Evolutionary conservation across 2,329 filamentous ascomycete genomes (phyloP).

Genomic region (Penicillium corylophilum): DNA sequence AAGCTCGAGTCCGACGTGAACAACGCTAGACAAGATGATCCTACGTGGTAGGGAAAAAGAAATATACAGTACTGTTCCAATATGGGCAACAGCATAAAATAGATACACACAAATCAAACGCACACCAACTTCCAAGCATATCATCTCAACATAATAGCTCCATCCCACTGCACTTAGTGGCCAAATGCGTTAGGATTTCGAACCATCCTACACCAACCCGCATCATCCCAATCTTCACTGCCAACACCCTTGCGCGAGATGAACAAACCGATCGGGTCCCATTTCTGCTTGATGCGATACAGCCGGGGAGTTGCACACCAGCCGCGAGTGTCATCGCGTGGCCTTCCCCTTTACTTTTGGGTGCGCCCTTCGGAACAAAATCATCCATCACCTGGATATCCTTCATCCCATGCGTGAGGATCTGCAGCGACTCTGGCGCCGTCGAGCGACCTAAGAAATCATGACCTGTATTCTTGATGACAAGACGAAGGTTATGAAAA

Average conservation of each 20-base stretch:
- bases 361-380: conserved; percentile 22
- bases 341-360: conserved; percentile 9
- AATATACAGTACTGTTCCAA: background rate
- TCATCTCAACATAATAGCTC: too few relatives aligned
- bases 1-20: background rate
- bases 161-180: background rate
- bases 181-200: background rate
- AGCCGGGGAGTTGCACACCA: conserved; percentile 21
- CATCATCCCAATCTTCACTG: conserved; percentile 29
- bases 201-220: conserved; percentile 16
- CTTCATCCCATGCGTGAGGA: conserved; percentile 37
- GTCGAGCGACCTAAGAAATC: conserved; percentile 36
- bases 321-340: conserved; percentile 15
- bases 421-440: conserved; percentile 35
- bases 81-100: background rate
- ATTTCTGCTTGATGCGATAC: conserved; percentile 31
- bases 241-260: conserved; percentile 24
- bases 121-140: too few relatives aligned
- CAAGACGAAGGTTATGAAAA: conserved; percentile 32
- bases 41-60: background rate
- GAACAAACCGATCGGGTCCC: conserved; percentile 33
- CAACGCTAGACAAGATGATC: background rate
- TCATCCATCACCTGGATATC: conserved; percentile 25
- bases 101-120: background rate
- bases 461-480: conserved; percentile 40